Base-by-base conservation (phyloP, 1,284 basidiomycete species). In the Moesziomyces parantarcticus region DNA sequence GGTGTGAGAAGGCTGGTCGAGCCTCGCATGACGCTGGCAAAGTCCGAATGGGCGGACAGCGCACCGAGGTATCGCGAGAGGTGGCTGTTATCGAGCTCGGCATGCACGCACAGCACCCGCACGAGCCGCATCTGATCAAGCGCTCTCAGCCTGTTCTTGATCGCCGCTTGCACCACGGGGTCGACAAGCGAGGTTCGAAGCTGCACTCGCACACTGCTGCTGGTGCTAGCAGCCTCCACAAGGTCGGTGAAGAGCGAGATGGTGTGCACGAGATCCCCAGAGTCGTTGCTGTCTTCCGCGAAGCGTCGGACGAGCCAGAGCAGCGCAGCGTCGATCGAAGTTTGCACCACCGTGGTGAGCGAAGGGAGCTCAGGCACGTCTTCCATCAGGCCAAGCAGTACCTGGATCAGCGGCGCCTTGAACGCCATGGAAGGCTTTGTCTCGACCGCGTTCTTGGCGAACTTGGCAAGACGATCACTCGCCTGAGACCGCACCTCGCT, bases 141-240 rank as follows among this genome's bases (percentile, higher is more conserved):
- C 46, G 87, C 86, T 0, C 84, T 78, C 13, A 94, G 83, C 16
- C 88, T 87, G 64, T 88, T 86, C 74, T 90, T 90, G 39, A 92
- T 85, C 2, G 89, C 87, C 0, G 89, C 88, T 7, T 88, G 88
- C 36, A 96, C 79, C 23, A 93, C 85, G 0, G 92, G 90, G 64
- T 97, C 94, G 0, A 89, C 89, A 8, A 91, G 83, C 70, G 90
- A 88, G 1, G 87, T 73, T 67, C 90, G 90, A 39, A 89, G 83
- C 44, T 65, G 62, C n/a, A 75, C 21, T 5, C 43, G 16, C 6
- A 61, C n/a, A 2, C 39, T 11, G 1, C 43, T 9, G 34, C 50
- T 44, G 20, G 20, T 41, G n/a, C 23, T 26, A 34, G 47, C 13
- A 26, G 52, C 41, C 20, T 69, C 42, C 1, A 78, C 11, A 5